Base-by-base conservation (phyloP, 768 basidiomycete species). In the Boletellus ananas region DNA sequence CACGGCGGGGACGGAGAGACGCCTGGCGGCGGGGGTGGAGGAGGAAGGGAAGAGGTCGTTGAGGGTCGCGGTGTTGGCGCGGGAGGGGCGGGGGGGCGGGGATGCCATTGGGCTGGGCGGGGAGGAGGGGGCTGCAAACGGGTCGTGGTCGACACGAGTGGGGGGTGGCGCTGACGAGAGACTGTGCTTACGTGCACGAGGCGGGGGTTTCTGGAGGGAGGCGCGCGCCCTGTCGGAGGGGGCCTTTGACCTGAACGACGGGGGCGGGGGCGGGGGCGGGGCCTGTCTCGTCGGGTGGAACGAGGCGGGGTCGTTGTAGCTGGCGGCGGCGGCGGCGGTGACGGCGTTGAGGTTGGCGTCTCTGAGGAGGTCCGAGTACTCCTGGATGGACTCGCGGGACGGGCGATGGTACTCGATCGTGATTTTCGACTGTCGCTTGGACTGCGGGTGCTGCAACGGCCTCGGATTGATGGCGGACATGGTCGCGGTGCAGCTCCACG, bases 1-100 rank as follows among this genome's bases (percentile, higher is more conserved):
- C 54, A 66, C 52, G 7, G 54, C 57, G 40, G 80, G 83, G 21
- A 74, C 70, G 31, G 81, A 83, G 48, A 81, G 70, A 45, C 81
- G 78, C 42, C 78, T 79, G 18, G 73, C 58, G 6, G 77, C 69
- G 35, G 76, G 62, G 43, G 70, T 57, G 40, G 67, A 56, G 47
- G 72, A 71, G 8, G 69, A 46, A 6, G 80, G 72, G 65, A 84
- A 85, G 60, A 91, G 71, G 70, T 93, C 90, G 68, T 78, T 83
- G 43, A 92, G 75, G 47, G 77, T 90, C 31, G 84, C 86, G 4
- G 90, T 93, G 67, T 93, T 93, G 52, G 85, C 86, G 49, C 90
- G 79, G 40, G 88, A 90, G 0, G 90, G 90, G 38, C 90, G 79
- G 2, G 85, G 83, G 9, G 90, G 90, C 2, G 88, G 82, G 0